phyloP scores from a whole-genome alignment of 805 yeast species.

The Isabelozyma gotoi region DNA sequence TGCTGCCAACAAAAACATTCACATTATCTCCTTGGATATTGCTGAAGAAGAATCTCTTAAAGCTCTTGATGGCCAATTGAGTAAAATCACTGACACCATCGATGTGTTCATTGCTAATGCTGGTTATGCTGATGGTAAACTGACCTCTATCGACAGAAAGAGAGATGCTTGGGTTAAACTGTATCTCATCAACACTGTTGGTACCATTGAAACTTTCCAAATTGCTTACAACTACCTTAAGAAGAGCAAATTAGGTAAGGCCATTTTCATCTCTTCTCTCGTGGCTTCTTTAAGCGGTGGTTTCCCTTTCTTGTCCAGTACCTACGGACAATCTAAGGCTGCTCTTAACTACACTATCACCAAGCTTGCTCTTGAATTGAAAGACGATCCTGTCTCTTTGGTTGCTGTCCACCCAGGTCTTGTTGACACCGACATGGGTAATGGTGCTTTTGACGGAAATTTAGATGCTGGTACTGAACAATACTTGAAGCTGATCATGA shows the following conservation, averaged over 20 bases:
- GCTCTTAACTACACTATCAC: conserved; percentile 30
- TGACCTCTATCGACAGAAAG: conserved; percentile 13
- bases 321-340: conserved; percentile 39
- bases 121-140: conserved; percentile 16
- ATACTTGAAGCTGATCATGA: neutral
- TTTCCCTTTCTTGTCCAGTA: conserved; percentile 14
- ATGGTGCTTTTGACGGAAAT: neutral
- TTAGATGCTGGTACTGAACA: neutral
- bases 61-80: conserved; percentile 10
- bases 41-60: conserved; percentile 14
- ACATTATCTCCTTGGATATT: conserved; percentile 18
- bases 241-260: conserved; percentile 20
- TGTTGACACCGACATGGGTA: conserved; percentile 37
- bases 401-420: conserved; percentile 39
- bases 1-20: conserved; percentile 11
- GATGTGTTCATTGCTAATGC: conserved; percentile 37
- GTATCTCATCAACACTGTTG: conserved; percentile 23
- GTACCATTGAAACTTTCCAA: conserved; percentile 28
- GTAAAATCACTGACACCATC: conserved; percentile 13
- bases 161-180: conserved; percentile 14
- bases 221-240: conserved; percentile 22
- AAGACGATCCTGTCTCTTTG: conserved; percentile 20
- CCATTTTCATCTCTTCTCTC: conserved; percentile 24
- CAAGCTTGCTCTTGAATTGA: conserved; percentile 22
- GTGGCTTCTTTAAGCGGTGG: conserved; percentile 23